These are phyloP conservation scores for Jacaranda copaia DNA, from an alignment of 257 asterid genomes.

Conservation along the genomic window DNA sequence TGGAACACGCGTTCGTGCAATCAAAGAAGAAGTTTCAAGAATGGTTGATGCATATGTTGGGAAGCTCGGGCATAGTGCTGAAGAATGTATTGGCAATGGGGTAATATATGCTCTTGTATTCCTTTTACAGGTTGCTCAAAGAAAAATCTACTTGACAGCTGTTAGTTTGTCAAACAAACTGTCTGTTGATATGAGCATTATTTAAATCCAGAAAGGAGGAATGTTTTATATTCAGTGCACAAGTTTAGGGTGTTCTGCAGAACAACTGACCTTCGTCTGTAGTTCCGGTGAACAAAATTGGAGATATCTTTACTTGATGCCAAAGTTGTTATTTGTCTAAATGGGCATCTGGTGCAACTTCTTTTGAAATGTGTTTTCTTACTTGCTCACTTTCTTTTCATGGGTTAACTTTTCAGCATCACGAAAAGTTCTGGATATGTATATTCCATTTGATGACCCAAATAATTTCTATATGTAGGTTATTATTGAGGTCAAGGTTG, in stretches of 20 bases:
- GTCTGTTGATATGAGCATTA: background rate
- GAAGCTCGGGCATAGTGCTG: slow-evolving; percentile 59
- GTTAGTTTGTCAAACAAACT: background rate
- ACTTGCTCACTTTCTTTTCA: too few species aligned
- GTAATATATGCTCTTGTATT: slow-evolving; percentile 44
- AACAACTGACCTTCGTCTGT: background rate
- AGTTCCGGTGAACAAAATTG: background rate
- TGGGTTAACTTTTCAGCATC: too few species aligned
- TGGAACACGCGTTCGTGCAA: slow-evolving; percentile 61
- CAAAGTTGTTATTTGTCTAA: too few species aligned
- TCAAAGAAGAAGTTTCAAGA: slow-evolving; percentile 63
- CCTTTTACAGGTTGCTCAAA: background rate
- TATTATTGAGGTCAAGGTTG: slow-evolving; percentile 70
- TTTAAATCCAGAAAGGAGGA: background rate
- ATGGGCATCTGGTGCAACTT: too few species aligned
- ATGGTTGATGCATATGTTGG: slow-evolving; percentile 54
- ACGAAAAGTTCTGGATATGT: background rate
- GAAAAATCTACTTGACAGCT: background rate
- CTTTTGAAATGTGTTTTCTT: too few species aligned
- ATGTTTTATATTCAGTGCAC: background rate
- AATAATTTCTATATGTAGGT: slow-evolving; percentile 49
- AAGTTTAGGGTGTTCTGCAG: background rate
- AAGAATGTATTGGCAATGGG: slow-evolving; percentile 63
- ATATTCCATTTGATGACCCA: slow-evolving; percentile 12
- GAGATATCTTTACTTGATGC: background rate